Evolutionary conservation across 2,329 filamentous ascomycete species (phyloP).

Genomic region (Pseudogymnoascus sp.): DNA sequence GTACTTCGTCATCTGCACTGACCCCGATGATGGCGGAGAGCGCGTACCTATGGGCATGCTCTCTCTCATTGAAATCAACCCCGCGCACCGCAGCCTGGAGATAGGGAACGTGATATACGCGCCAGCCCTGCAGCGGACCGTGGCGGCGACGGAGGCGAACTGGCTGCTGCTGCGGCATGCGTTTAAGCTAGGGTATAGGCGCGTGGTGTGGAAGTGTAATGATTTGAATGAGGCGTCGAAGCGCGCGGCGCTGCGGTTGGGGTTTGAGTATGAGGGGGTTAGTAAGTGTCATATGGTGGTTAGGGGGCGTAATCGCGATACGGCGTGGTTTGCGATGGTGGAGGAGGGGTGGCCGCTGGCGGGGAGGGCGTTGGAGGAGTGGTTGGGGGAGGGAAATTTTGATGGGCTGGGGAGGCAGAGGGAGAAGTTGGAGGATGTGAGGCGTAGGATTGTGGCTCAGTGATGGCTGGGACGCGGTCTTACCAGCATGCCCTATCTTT

Average conservation of each 20-base stretch:
- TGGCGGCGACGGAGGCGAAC: conserved; percentile 47
- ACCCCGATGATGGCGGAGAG: conserved; percentile 10
- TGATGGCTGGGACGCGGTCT: neutral
- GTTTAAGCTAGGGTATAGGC: conserved; percentile 45
- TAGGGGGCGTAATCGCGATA: conserved; percentile 48
- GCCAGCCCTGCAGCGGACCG: conserved; percentile 41
- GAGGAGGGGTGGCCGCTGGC: conserved; percentile 48
- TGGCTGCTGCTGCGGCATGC: conserved; percentile 46
- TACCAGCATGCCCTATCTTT: neutral
- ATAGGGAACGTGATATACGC: conserved; percentile 48
- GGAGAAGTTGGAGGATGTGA: conserved; percentile 31
- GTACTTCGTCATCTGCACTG: conserved; percentile 35
- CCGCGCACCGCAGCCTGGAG: conserved; percentile 43
- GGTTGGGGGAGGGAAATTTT: conserved; percentile 49
- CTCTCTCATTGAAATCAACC: conserved; percentile 37
- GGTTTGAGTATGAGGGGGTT: conserved; percentile 50
- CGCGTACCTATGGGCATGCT: conserved; percentile 31
- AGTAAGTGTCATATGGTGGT: conserved; percentile 54
- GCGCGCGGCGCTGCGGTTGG: conserved; percentile 46
- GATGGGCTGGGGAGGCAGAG: conserved; percentile 44
- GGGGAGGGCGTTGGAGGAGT: conserved; percentile 40
- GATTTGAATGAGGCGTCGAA: conserved; percentile 44
- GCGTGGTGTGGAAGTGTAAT: conserved; percentile 59
- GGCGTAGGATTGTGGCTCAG: conserved; percentile 5
- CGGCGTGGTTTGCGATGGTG: conserved; percentile 50